Conservation (phyloP, 768 basidiomycete genomes). For the Calocera cornea region DNA sequence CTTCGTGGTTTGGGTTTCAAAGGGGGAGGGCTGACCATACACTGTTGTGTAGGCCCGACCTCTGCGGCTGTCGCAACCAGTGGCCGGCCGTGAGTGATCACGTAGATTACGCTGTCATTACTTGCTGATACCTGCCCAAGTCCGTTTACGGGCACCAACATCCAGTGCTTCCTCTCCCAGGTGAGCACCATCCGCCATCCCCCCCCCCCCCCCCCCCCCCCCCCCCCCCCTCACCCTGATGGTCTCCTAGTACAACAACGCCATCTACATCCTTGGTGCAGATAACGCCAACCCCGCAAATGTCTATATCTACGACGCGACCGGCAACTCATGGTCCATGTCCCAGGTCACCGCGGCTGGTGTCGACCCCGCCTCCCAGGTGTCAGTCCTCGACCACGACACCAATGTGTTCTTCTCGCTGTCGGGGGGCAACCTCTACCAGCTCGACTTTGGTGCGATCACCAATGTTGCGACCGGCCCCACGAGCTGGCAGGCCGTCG, state of each 20-base stretch:
- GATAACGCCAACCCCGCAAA: constrained; percentile 54
- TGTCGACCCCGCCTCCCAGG: constrained; percentile 51
- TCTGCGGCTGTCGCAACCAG: constrained; percentile 55
- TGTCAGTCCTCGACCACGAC: constrained; percentile 80
- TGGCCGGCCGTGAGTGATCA: constrained; percentile 57
- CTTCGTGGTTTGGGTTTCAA: not conserved
- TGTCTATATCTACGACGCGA: constrained; percentile 71
- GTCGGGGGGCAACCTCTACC: constrained; percentile 49
- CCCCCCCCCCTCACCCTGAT: not conserved
- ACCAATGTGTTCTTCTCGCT: constrained; percentile 80
- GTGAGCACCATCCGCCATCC: not conserved
- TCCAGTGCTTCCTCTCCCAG: constrained; percentile 24
- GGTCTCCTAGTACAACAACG: constrained; percentile 53
- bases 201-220: not conserved
- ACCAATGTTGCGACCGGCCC: constrained; percentile 39
- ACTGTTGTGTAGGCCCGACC: constrained; percentile 28
- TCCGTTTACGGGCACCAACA: constrained; percentile 46
- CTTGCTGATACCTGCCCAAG: constrained; percentile 24
- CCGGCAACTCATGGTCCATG: constrained; percentile 50
- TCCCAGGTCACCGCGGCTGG: constrained; percentile 29
- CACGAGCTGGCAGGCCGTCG: constrained; percentile 50
- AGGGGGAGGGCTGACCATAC: not conserved
- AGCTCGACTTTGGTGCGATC: constrained; percentile 54
- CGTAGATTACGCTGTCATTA: not conserved
- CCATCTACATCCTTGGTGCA: constrained; percentile 71